These are phyloP conservation scores for Vanderwaltozyma verrucispora DNA, from an alignment of 805 yeast genomes.

Conservation along the genomic window DNA sequence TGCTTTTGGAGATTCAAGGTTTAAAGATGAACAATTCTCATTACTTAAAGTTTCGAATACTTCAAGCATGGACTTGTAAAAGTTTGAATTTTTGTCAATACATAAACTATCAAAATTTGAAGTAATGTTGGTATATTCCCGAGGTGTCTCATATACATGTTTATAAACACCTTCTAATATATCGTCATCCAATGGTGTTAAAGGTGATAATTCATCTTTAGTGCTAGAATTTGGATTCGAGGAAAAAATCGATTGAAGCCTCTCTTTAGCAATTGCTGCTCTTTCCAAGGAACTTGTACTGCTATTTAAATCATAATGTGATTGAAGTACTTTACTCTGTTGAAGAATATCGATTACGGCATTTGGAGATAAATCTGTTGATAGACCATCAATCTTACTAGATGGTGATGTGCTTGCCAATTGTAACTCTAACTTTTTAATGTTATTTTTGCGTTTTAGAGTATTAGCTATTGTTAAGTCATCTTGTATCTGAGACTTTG, in stretches of 20 bases:
- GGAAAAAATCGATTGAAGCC: constrained; percentile 1
- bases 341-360: background rate
- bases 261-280: constrained; percentile 8
- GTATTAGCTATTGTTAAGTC: constrained; percentile 1
- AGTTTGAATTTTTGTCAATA: constrained; percentile 3
- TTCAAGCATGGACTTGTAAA: background rate
- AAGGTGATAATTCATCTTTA: constrained; percentile 11
- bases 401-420: constrained; percentile 5
- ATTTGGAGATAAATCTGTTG: background rate
- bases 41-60: background rate
- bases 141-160: constrained; percentile 17
- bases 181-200: constrained; percentile 12
- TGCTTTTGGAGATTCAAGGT: background rate
- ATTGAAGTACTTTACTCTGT: background rate
- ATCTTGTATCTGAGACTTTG: too few species aligned
- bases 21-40: background rate
- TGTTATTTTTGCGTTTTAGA: constrained; percentile 9
- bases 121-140: constrained; percentile 4
- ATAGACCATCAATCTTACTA: background rate
- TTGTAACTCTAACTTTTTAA: constrained; percentile 7
- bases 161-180: constrained; percentile 13
- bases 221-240: background rate
- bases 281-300: constrained; percentile 12
- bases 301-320: constrained; percentile 3
- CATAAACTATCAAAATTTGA: constrained; percentile 3